phyloP scores from a whole-genome alignment of 371 early-diverging fungal genomes.

The Mucor mucedo region DNA sequence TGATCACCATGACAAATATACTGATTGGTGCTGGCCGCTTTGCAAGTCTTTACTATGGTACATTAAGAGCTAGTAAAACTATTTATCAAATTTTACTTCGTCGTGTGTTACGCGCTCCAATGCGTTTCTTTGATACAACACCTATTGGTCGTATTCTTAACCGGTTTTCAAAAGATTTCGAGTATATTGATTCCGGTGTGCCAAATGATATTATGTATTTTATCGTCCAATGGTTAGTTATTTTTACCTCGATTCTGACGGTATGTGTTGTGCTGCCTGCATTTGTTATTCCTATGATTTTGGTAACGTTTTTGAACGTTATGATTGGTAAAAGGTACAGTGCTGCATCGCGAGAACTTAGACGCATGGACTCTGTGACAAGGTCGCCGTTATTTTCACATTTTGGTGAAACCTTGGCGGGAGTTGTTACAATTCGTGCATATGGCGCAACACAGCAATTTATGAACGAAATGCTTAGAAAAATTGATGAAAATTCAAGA shows the following conservation, averaged over 20 bases:
- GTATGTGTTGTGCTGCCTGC: constrained; percentile 67
- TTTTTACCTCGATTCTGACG: constrained; percentile 64
- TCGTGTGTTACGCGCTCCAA: constrained; percentile 31
- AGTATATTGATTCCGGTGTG: constrained; percentile 47
- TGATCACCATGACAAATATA: constrained; percentile 41
- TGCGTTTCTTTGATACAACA: constrained; percentile 45
- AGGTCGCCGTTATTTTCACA: constrained; percentile 81
- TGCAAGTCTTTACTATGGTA: constrained; percentile 47
- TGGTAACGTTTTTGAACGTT: constrained; percentile 53
- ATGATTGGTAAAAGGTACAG: constrained; percentile 28
- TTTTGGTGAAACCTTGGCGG: constrained; percentile 71
- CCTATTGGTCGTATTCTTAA: constrained; percentile 76
- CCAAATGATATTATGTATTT: constrained; percentile 53
- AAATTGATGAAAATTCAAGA: constrained; percentile 65
- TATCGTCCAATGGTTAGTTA: constrained; percentile 58
- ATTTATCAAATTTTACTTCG: constrained; percentile 18
- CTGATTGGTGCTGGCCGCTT: constrained; percentile 35
- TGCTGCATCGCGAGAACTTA: constrained; percentile 56
- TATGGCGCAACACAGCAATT: constrained; percentile 67
- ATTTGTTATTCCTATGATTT: constrained; percentile 50
- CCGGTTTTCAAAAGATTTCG: constrained; percentile 62
- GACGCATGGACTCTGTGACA: constrained; percentile 78
- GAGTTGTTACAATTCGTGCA: constrained; percentile 80
- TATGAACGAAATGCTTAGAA: constrained; percentile 50
- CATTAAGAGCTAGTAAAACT: constrained; percentile 29